Base-by-base conservation (phyloP, 2,329 filamentous ascomycete genomes). In the Tolypocladium tropicale region DNA sequence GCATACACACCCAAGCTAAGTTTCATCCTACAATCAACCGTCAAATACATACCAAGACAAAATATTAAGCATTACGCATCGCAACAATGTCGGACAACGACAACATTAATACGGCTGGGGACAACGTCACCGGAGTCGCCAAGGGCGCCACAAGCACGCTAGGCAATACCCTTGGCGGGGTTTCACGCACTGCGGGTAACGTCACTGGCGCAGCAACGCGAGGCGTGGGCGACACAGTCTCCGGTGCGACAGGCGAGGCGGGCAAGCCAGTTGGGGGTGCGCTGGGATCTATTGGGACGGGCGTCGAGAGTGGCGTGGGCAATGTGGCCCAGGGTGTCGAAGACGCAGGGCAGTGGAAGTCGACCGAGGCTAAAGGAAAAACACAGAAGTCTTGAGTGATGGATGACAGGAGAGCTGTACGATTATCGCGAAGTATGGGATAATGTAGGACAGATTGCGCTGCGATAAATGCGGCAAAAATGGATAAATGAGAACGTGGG, bases 281-380 rank as follows among this genome's bases (percentile, higher is more conserved):
- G 2, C 56, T 85, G 14, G 73, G 75, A 9, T 79, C 75, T 60
- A 63, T 81, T 9, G 79, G 79, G 6, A 76, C 73, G 2, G 81
- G 81, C 0, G 61, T 85, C 2, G 74, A 83, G 69, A 71, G 74
- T 49, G 82, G 79, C 2, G 67, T 74, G 39, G 70, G 72, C 48
- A 70, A 68, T 51, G 72, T 83, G 2, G 76, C 77, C 16, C 75
- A 79, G 68, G 80, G 81, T 0, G 76, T 80, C 7, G 80, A 84
- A 68, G 72, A 82, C 62, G 81, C 81, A 12, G 81, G 82, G 3
- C 68, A 83, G 64, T 82, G 80, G 79, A 79, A 78, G 70, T 50
- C 52, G 12, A 16, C n/a, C n/a, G 46, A 32, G 46, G 18, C 9
- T 2, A 30, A 49, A 21, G 16, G 7, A 28, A 28, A 23, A 10